Evolutionary conservation across 2,329 filamentous ascomycete species (phyloP), one percentile per base, ranked within the genome.

Genomic region (Epichloe sp.): DNA sequence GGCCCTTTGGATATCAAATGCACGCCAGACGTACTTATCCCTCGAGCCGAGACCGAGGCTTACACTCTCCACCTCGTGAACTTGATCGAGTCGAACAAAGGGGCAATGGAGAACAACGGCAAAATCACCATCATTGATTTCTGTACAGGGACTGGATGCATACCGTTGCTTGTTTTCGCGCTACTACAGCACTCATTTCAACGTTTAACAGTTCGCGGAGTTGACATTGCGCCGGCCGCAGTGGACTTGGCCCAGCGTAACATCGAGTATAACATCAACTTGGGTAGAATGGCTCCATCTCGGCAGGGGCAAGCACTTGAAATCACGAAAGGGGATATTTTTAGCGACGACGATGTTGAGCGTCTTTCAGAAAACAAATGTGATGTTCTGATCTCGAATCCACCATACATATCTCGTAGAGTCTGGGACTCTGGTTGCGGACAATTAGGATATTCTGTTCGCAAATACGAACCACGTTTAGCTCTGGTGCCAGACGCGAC

Each of bases 121-220:
- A 54, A 60, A 15, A 58, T 94, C 12, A 76, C 74, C 12, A 71
- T 97, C 41, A 66, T 96, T 8, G 93, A 98, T 65, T 73, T 96
- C 34, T 97, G 93, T 66, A 90, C 88, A 0, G 93, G 93, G 10
- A 88, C 86, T 5, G 93, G 93, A 4, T 96, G 91, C 68, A 95
- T 97, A 55, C 78, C 88, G 0, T 76, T 97, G 8, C 77, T 88
- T 3, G 73, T 95, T 6, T 79, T 85, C 55, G 72, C 82, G 37
- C 73, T 83, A 10, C 75, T 88, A 38, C 66, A 67, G 17, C 52
- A 62, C 59, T 59, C 65, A 19, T 65, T 71, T 48, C 58, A 63
- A 1, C 47, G 56, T 0, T 57, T 87, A 7, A 64, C 70, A 4
- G 69, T 87, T n/a, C 60, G 75, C 0, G 91, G 87, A 4, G 65